A percentile compares a stretch with the other conserved stretches of the same genome.
phyloP scores from a whole-genome alignment of 768 basidiomycete genomes.

The Lentinula sp. region DNA sequence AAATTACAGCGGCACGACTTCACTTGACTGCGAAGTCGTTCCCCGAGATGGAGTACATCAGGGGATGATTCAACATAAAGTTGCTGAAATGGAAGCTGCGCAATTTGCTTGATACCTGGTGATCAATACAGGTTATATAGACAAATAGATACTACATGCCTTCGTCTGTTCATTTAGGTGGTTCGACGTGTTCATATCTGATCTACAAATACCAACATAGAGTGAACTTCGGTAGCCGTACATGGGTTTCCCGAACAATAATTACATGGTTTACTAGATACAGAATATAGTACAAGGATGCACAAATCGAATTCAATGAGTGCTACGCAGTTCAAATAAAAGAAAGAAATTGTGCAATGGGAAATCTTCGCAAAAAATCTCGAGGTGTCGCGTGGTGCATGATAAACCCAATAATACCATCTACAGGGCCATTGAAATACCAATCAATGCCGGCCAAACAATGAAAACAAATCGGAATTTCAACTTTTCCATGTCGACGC shows the following conservation, averaged over 20 bases:
- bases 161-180: too few relatives aligned
- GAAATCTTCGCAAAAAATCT: too few relatives aligned
- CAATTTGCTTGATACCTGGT: not conserved
- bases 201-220: too few relatives aligned
- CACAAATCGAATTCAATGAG: not conserved
- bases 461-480: slow-evolving; percentile 46
- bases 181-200: too few relatives aligned
- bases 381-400: not conserved
- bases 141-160: not conserved
- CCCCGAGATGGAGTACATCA: not conserved
- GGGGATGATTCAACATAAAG: not conserved
- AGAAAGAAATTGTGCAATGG: too few relatives aligned
- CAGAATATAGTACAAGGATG: not conserved
- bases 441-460: slow-evolving; percentile 52
- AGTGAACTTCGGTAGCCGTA: too few relatives aligned
- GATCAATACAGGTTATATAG: too few relatives aligned
- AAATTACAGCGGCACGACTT: not conserved
- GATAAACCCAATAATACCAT: not conserved
- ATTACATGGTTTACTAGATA: too few relatives aligned
- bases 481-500: slow-evolving; percentile 26
- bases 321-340: too few relatives aligned
- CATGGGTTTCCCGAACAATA: too few relatives aligned
- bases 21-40: not conserved
- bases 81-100: not conserved
- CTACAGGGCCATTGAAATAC: slow-evolving; percentile 48